Evolutionary conservation across 2,329 filamentous ascomycete species (phyloP).

Genomic region (Talaromyces sp.): DNA sequence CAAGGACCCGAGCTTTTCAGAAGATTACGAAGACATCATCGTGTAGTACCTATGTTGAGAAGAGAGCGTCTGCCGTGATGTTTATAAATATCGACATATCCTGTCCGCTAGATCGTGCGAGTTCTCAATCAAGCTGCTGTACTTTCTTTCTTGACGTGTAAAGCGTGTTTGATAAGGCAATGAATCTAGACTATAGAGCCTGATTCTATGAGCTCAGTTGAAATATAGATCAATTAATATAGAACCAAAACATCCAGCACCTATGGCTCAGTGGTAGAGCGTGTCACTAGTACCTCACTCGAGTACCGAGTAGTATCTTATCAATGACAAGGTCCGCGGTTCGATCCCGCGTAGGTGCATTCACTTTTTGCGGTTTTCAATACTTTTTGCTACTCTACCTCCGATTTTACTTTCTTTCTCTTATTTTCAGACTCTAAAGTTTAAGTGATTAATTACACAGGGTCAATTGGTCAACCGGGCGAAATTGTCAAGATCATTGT

Average conservation of each 20-base stretch:
- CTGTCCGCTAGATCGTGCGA: no score
- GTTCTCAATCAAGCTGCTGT: no score
- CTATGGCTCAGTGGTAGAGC: slow-evolving; percentile 6
- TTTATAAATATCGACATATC: background rate
- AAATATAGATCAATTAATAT: no score
- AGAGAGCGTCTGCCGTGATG: background rate
- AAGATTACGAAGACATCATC: slow-evolving; percentile 9
- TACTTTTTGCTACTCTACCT: no score
- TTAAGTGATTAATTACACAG: background rate
- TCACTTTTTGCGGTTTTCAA: background rate
- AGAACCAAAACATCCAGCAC: background rate
- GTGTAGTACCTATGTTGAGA: background rate
- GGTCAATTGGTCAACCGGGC: no score
- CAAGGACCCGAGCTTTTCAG: background rate
- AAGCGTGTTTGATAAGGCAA: no score
- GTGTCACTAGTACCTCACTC: slow-evolving; percentile 5
- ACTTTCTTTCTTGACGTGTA: no score
- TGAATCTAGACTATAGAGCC: no score
- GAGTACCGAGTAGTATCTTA: no score
- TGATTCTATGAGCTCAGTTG: no score
- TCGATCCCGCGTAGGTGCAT: slow-evolving; percentile 3
- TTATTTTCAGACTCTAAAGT: background rate
- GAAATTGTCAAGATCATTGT: background rate
- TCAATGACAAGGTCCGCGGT: slow-evolving; percentile 5
- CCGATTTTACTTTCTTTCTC: background rate